phyloP scores from a whole-genome alignment of 768 basidiomycete species.

The Suillus discolor region DNA sequence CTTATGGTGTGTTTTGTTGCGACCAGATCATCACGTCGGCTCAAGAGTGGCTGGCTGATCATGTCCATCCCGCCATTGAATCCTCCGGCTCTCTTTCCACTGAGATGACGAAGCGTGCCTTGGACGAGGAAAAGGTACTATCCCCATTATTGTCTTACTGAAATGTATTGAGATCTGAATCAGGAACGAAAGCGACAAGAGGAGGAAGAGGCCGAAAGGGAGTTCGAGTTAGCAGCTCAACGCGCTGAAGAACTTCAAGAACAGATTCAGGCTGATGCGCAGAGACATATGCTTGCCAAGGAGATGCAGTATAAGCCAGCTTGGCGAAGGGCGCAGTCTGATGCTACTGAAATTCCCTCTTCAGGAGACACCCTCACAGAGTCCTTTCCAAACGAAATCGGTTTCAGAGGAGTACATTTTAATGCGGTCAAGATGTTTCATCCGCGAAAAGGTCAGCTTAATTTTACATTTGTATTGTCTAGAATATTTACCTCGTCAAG shows the following conservation, averaged over 20 bases:
- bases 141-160: constrained; percentile 11
- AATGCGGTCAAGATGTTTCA: constrained; percentile 71
- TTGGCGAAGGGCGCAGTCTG: constrained; percentile 68
- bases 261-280: constrained; percentile 66
- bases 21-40: constrained; percentile 63
- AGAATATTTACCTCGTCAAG: not conserved
- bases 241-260: constrained; percentile 63
- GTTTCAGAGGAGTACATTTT: constrained; percentile 61
- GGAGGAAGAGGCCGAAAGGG: constrained; percentile 54
- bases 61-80: constrained; percentile 60
- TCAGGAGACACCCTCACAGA: constrained; percentile 56
- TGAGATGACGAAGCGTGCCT: constrained; percentile 76
- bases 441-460: constrained; percentile 59
- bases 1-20: not conserved
- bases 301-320: constrained; percentile 52
- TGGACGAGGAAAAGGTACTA: constrained; percentile 66
- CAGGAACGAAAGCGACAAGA: constrained; percentile 58
- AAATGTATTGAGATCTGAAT: constrained; percentile 4
- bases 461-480: constrained; percentile 2
- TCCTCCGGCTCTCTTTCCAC: constrained; percentile 71
- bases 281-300: constrained; percentile 50
- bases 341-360: constrained; percentile 65
- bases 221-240: constrained; percentile 51
- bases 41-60: constrained; percentile 70
- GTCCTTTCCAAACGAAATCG: constrained; percentile 59